These are phyloP conservation scores for Dothistroma pini DNA, from an alignment of 2,329 filamentous ascomycete species.

Conservation along the genomic window DNA sequence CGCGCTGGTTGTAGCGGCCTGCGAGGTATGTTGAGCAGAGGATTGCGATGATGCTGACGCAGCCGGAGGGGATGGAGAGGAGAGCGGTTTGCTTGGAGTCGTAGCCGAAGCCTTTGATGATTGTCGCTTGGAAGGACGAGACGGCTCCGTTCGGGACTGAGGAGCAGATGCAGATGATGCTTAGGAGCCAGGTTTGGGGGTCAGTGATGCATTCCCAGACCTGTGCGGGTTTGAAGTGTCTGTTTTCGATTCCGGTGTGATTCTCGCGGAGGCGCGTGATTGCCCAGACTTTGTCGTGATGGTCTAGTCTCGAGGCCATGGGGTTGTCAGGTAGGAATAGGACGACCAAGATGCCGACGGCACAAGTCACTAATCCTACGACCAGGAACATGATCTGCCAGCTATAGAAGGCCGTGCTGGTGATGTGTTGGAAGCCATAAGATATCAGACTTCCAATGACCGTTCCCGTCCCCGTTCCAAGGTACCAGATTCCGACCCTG, in stretches of 20 bases:
- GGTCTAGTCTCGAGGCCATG: constrained; percentile 27
- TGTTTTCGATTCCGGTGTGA: constrained; percentile 51
- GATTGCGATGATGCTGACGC: constrained; percentile 43
- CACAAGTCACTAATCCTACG: constrained; percentile 43
- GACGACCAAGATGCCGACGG: constrained; percentile 34
- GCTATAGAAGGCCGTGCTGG: constrained; percentile 36
- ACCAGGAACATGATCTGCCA: constrained; percentile 54
- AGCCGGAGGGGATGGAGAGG: constrained; percentile 56
- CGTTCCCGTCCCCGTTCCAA: constrained; percentile 55
- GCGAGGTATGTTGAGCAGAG: constrained; percentile 28
- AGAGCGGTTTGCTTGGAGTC: constrained; percentile 30
- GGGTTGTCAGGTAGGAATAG: constrained; percentile 33
- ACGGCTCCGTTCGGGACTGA: constrained; percentile 44
- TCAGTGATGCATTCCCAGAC: constrained; percentile 45
- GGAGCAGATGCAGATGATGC: constrained; percentile 35
- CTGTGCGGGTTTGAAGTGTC: constrained; percentile 48
- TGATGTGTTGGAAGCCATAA: constrained; percentile 52
- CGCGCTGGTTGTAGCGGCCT: constrained; percentile 29
- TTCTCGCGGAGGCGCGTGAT: constrained; percentile 45
- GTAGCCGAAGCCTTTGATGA: constrained; percentile 34
- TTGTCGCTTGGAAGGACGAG: constrained; percentile 35
- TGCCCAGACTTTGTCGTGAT: constrained; percentile 32
- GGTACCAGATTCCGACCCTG: constrained; percentile 64
- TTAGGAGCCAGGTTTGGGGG: constrained; percentile 43
- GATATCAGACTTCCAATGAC: constrained; percentile 54